Base-by-base conservation (phyloP, 257 asterid genomes). In the Gardenia jasminoides region DNA sequence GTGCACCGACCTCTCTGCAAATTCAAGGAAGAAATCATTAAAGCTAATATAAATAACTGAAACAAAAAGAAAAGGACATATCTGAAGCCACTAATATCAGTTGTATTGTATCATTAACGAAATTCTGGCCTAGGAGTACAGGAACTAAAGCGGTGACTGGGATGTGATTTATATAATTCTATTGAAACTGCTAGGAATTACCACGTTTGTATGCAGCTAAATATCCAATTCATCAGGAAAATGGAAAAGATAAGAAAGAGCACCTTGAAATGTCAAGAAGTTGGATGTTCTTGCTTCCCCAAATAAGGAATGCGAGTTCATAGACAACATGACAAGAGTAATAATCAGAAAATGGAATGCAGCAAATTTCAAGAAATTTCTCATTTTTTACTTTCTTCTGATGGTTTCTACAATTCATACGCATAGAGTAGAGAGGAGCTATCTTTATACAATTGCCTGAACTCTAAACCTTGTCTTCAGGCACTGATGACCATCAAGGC, bases 201-300 rank as follows among this genome's bases (percentile, higher is more conserved):
- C 61, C 10, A 62, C 9, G 5, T 1, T 8, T 24, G 16, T 11
- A 64, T 64, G 68, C 19, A 3, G 43, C 43, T 28, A 69, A 19
- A 19, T 19, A 1, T 8, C 16, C 30, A 61, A 44, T 39, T 68
- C 4, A 33, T 33, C n/a, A 43, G 74, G 16, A 31, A 61, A 72
- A 5, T 31, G 64, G 24, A 31, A 22, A 59, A 44, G 36, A 52
- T 7, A 48, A 13, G 76, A 54, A 73, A 33, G 31, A 52, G 11
- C 67, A 72, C 76, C 76, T 72, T 72, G 66, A 50, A 31, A 24
- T 72, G 44, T 16, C 46, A 33, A 58, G 64, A 50, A 73, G 46
- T 43, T 20, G 30, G 66, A 73, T 20, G 31, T 30, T 54, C 77
- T 73, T 73, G 77, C 48, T 73, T 73, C 67, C 17, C 16, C 66